Evolutionary conservation across 2,329 filamentous ascomycete genomes (phyloP).

Genomic region (Calonectria fujianensis): DNA sequence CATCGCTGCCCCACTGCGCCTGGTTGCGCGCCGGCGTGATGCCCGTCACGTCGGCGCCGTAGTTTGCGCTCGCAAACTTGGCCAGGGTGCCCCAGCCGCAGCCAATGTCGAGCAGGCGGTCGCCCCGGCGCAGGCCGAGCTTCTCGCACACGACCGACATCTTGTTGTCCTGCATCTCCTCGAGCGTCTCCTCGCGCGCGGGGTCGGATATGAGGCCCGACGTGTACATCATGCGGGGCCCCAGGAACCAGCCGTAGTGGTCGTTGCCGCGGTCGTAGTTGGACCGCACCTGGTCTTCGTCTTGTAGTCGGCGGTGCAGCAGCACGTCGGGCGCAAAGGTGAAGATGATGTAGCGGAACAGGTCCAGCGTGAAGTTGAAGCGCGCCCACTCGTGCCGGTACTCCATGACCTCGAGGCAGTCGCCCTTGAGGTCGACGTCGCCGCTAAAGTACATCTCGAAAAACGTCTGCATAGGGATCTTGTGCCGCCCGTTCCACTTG

Average conservation of each 20-base stretch:
- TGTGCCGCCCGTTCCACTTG: constrained; percentile 83
- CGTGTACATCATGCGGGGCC: constrained; percentile 98
- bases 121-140: constrained; percentile 86
- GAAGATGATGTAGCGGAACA: constrained; percentile 89
- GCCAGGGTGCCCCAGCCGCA: constrained; percentile 97
- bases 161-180: constrained; percentile 98
- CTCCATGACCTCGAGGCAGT: constrained; percentile 89
- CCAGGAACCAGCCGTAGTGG: constrained; percentile 97
- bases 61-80: constrained; percentile 92
- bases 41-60: constrained; percentile 87
- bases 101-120: constrained; percentile 91
- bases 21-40: constrained; percentile 95
- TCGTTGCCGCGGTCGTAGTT: constrained; percentile 98
- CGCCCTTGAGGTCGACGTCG: constrained; percentile 93
- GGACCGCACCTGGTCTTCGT: constrained; percentile 95
- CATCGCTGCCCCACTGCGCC: constrained; percentile 94
- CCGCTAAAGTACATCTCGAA: constrained; percentile 96
- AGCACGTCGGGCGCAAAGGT: constrained; percentile 90
- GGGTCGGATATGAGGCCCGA: constrained; percentile 92
- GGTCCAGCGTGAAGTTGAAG: constrained; percentile 87
- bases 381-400: constrained; percentile 96
- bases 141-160: constrained; percentile 95
- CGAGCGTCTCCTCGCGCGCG: constrained; percentile 89
- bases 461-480: constrained; percentile 91
- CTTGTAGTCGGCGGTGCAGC: constrained; percentile 91